A percentile compares a stretch with the other conserved stretches of the same genome.
Conservation (phyloP, 257 asterid species). For the Fraxinus quadrangulata region DNA sequence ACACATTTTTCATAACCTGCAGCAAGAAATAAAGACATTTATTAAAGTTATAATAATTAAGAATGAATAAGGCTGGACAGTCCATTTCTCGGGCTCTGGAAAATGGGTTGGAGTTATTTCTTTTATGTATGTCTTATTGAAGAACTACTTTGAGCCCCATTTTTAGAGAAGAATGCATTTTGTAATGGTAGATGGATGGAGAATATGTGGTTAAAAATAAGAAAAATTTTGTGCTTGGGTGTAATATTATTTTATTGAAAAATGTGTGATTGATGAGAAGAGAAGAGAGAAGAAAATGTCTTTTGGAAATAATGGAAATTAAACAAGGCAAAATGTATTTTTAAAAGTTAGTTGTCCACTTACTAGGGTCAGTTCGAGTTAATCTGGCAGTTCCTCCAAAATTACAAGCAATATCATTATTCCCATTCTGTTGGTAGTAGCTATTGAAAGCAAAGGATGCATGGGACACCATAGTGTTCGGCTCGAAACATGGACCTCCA, state of each 20-base stretch:
- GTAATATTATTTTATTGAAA: too few relatives aligned
- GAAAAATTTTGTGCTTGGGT: too few relatives aligned
- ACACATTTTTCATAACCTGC: slow-evolving; percentile 61
- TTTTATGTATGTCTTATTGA: too few relatives aligned
- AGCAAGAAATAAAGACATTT: not conserved
- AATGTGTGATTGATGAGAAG: too few relatives aligned
- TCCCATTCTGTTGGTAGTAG: slow-evolving; percentile 83
- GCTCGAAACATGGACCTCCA: slow-evolving; percentile 78
- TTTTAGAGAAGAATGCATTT: too few relatives aligned
- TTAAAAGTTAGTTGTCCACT: slow-evolving; percentile 6
- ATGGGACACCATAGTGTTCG: slow-evolving; percentile 59
- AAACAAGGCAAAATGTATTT: too few relatives aligned
- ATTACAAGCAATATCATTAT: slow-evolving; percentile 71
- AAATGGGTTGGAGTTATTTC: too few relatives aligned
- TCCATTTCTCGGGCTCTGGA: not conserved
- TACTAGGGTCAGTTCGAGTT: slow-evolving; percentile 64
- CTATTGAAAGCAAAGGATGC: slow-evolving; percentile 80
- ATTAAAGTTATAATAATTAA: not conserved
- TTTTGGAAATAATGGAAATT: too few relatives aligned
- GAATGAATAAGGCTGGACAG: not conserved
- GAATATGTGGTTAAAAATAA: too few relatives aligned
- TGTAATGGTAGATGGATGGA: too few relatives aligned
- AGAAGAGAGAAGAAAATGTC: too few relatives aligned
- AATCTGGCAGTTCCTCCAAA: slow-evolving; percentile 78
- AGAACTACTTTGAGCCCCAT: not conserved